phyloP scores from a whole-genome alignment of 495 filamentous ascomycete species.

The Neurospora tetrasperma region DNA sequence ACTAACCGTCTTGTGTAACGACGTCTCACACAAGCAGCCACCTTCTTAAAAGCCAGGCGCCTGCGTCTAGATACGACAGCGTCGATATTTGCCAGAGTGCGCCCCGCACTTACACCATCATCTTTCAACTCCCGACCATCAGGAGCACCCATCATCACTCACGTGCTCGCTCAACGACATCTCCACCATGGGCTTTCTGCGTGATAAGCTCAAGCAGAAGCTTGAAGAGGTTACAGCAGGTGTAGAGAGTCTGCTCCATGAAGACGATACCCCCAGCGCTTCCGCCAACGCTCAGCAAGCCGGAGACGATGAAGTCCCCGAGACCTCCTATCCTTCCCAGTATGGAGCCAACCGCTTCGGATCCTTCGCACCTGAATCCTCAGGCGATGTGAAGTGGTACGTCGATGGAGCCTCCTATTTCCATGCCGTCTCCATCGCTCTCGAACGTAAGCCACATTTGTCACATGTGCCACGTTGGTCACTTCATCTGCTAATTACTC shows the following conservation, averaged over 20 bases:
- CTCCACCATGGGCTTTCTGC: slow-evolving; percentile 10
- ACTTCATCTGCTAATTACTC: slow-evolving; percentile 12
- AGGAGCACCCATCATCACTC: not conserved
- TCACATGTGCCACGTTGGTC: not conserved
- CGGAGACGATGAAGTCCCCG: not conserved
- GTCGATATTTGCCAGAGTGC: not conserved
- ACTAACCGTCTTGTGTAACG: not conserved
- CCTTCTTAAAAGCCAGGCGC: not conserved
- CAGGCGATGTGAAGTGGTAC: slow-evolving; percentile 89
- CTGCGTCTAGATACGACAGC: not conserved
- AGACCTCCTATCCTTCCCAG: slow-evolving; percentile 12
- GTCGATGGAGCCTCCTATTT: slow-evolving; percentile 91
- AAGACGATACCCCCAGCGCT: not conserved
- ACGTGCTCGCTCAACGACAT: not conserved
- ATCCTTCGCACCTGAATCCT: slow-evolving; percentile 80
- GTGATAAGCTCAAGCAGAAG: slow-evolving; percentile 11
- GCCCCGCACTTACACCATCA: not conserved
- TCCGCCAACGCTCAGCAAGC: not conserved
- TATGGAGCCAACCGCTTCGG: slow-evolving; percentile 56
- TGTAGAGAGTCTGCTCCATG: not conserved
- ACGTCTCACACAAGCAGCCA: not conserved
- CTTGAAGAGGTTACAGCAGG: not conserved
- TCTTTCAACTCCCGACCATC: not conserved
- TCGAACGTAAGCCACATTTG: slow-evolving; percentile 44
- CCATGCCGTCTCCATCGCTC: slow-evolving; percentile 73